Base-by-base conservation (phyloP, 1,284 basidiomycete genomes). In the Cutaneotrichosporon arboriforme region DNA sequence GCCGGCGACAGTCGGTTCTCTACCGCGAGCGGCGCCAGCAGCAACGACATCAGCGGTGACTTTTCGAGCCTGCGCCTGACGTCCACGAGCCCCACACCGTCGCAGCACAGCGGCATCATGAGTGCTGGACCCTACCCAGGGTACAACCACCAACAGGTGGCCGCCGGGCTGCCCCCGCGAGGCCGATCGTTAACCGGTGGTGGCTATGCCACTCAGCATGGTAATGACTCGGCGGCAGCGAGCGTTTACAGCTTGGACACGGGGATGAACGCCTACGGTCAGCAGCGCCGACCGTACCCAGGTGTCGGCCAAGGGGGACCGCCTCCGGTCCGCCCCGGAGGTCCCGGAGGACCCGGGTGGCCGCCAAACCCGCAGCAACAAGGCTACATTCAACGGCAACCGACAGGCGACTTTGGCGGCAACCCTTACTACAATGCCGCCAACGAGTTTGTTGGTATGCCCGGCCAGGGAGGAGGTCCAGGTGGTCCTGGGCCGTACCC, bases 391-490 rank as follows among this genome's bases (percentile, higher is more conserved):
- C 37, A 82, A 33, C 43, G 45, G 15, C 54, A 38, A 43, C 54
- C 40, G 21, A n/a, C 21, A 34, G 26, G 41, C 18, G 31, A 15
- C 36, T 42, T 20, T 17, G 65, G 63, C 43, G 55, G 57, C 22
- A 74, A 77, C 55, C 75, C 77, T 18, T 74, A 76, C 59, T 76
- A 77, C 56, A 70, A 73, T 1, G 76, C 77, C 8, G 89, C 89
- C 3, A 88, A 86, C 31, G 83, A 87, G 67, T 85, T 90, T 18
- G 78, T 92, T 8, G 88, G 89, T 39, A 61, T 70, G 21, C 75
- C 76, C 3, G 7, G 7, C 75, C 75, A 20, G 76, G n/a, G n/a
- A n/a, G n/a, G n/a, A n/a, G n/a, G n/a, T 73, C n/a, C 43, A 67
- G 74, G 14, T 62, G 69, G 33, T 67, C 72, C 52, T 55, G 44